Evolutionary conservation across 2,329 filamentous ascomycete genomes (phyloP).

Genomic region (Dryadomyces sulphureus): DNA sequence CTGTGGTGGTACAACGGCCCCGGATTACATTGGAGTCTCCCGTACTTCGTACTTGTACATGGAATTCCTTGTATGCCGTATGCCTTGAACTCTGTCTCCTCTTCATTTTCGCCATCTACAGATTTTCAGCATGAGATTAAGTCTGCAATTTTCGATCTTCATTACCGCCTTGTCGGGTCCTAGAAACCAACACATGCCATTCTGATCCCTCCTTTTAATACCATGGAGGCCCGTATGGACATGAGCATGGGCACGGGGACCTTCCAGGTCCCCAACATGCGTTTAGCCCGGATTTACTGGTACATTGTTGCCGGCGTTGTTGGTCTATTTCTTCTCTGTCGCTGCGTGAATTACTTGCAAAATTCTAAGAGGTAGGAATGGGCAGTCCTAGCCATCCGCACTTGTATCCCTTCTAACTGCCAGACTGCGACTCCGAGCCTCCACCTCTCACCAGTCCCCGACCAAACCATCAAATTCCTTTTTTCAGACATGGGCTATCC

Average conservation of each 20-base stretch:
- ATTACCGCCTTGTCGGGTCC: too few relatives aligned
- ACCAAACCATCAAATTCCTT: conserved; percentile 33
- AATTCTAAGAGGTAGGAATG: conserved; percentile 20
- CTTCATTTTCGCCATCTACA: too few relatives aligned
- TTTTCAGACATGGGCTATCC: conserved; percentile 40
- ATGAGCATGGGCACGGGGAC: conserved; percentile 20
- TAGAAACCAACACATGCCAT: background rate
- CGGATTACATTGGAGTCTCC: too few relatives aligned
- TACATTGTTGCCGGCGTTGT: conserved; percentile 39
- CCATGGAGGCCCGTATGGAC: conserved; percentile 6
- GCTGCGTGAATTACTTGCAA: conserved; percentile 28
- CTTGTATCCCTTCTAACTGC: background rate
- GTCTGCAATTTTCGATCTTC: too few relatives aligned
- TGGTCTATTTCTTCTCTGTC: conserved; percentile 24
- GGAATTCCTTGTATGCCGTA: too few relatives aligned
- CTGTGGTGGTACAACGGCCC: too few relatives aligned
- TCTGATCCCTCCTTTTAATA: background rate
- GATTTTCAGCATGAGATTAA: too few relatives aligned
- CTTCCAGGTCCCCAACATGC: conserved; percentile 31
- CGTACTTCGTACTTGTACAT: too few relatives aligned
- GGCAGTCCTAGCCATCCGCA: conserved; percentile 17
- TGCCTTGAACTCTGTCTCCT: too few relatives aligned
- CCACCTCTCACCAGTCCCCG: conserved; percentile 29
- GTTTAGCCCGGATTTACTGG: conserved; percentile 41
- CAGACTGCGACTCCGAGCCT: conserved; percentile 31